Percentiles rank a stretch among this genome's conserved stretches.
These are phyloP conservation scores for Aphanomyces invadans DNA, from an alignment of 352 stramenopile species.

Conservation along the genomic window DNA sequence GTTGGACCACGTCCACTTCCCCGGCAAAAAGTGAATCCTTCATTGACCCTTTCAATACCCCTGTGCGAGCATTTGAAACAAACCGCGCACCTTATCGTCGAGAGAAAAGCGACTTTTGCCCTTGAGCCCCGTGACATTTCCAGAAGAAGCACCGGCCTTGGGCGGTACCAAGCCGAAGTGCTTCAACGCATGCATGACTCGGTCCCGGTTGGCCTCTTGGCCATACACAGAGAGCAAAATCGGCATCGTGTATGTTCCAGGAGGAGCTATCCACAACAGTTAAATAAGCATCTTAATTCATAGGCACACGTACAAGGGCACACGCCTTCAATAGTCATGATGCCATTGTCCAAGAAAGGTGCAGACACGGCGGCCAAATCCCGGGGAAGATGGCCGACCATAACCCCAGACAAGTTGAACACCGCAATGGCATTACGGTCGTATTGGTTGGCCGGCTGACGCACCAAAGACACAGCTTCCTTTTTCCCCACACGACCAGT, in stretches of 20 bases:
- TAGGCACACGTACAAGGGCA: constrained; percentile 7
- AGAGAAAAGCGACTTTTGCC: not conserved
- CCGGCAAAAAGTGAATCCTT: not conserved
- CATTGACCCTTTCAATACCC: not conserved
- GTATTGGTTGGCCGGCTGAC: not conserved
- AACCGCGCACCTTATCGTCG: not conserved
- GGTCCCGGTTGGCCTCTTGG: not conserved
- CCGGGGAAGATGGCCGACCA: constrained; percentile 4
- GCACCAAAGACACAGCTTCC: not conserved
- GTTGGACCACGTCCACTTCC: not conserved
- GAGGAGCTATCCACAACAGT: not conserved
- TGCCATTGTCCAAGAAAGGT: constrained; percentile 1
- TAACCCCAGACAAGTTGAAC: not conserved
- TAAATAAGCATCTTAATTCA: too few relatives aligned
- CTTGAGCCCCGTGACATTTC: not conserved
- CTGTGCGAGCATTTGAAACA: not conserved
- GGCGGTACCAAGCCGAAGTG: not conserved
- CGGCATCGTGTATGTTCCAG: constrained; percentile 1
- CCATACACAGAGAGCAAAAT: not conserved
- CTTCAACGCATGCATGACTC: not conserved
- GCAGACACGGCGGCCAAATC: not conserved
- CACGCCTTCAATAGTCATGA: constrained; percentile 6
- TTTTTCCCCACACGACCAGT: not conserved
- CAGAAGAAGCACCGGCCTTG: not conserved
- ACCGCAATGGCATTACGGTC: constrained; percentile 15